Evolutionary conservation across 2,329 filamentous ascomycete species (phyloP).

Genomic region (Tolypocladium pustulatum): DNA sequence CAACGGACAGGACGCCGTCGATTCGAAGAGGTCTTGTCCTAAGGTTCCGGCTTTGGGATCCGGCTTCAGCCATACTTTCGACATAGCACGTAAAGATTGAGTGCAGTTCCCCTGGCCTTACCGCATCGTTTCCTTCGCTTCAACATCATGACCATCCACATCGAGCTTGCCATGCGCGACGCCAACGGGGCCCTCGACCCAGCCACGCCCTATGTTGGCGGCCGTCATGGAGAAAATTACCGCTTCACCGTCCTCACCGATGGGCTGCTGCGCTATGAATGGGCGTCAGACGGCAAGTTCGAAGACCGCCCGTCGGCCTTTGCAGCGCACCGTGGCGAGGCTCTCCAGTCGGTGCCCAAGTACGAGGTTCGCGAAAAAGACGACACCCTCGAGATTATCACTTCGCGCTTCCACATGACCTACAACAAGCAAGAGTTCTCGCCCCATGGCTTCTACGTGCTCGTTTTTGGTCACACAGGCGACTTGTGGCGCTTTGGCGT

Average conservation of each 20-base stretch:
- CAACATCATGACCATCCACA: background rate
- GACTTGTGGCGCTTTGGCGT: conserved; percentile 40
- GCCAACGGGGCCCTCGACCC: background rate
- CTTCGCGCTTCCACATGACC: conserved; percentile 40
- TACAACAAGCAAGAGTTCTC: conserved; percentile 49
- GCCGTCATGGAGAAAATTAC: conserved; percentile 25
- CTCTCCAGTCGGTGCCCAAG: conserved; percentile 25
- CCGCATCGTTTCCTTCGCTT: background rate
- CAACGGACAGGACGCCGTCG: background rate
- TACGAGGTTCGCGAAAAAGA: conserved; percentile 36
- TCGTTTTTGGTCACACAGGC: conserved; percentile 28
- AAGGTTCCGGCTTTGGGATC: background rate
- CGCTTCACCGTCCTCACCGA: conserved; percentile 50
- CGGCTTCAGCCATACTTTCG: background rate
- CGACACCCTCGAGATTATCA: conserved; percentile 43
- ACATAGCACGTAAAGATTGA: background rate
- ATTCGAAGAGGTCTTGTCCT: background rate
- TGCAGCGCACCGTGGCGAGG: conserved; percentile 38
- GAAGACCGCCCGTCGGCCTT: conserved; percentile 54
- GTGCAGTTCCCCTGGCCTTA: background rate
- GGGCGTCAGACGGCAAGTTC: conserved; percentile 47
- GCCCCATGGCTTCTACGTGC: conserved; percentile 34
- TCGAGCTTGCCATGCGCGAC: background rate
- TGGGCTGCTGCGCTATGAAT: conserved; percentile 49
- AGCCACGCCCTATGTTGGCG: conserved; percentile 6